Percentiles rank a stretch among this genome's conserved stretches.
Evolutionary conservation across 306 rosid species (phyloP).

Genomic region (Gleditsia sinensis): DNA sequence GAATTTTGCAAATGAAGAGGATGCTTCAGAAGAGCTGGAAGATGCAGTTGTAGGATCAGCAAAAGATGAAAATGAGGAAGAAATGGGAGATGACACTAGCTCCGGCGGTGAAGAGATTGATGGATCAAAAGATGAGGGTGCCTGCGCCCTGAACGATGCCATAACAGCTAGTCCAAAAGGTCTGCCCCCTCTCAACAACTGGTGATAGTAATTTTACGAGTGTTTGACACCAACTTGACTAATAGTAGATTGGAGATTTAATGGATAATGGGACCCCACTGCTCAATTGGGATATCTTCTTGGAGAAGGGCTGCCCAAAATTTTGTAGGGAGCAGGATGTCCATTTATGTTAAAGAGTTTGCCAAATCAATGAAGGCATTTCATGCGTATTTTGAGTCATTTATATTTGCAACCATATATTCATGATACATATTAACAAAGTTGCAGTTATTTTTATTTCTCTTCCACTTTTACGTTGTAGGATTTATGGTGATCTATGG

Average conservation of each 20-base stretch:
- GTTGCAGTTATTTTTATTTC: too few relatives aligned
- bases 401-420: neutral
- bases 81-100: slow-evolving; percentile 41
- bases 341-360: slow-evolving; percentile 1
- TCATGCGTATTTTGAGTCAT: neutral
- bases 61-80: slow-evolving; percentile 49
- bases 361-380: neutral
- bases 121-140: slow-evolving; percentile 14
- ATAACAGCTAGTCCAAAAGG: slow-evolving; percentile 22
- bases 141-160: slow-evolving; percentile 15
- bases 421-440: neutral
- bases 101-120: slow-evolving; percentile 42
- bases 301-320: slow-evolving; percentile 30
- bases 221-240: neutral
- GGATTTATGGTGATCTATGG: too few relatives aligned
- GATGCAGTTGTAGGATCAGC: slow-evolving; percentile 40
- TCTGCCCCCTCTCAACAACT: slow-evolving; percentile 27
- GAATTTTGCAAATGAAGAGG: slow-evolving; percentile 40
- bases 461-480: too few relatives aligned
- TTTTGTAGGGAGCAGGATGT: slow-evolving; percentile 45
- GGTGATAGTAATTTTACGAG: slow-evolving; percentile 15
- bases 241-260: neutral
- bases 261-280: slow-evolving; percentile 12
- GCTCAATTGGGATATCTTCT: slow-evolving; percentile 35
- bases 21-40: slow-evolving; percentile 44